phyloP scores from a whole-genome alignment of 805 yeast species.

The Isabelozyma pseudorhagii region DNA sequence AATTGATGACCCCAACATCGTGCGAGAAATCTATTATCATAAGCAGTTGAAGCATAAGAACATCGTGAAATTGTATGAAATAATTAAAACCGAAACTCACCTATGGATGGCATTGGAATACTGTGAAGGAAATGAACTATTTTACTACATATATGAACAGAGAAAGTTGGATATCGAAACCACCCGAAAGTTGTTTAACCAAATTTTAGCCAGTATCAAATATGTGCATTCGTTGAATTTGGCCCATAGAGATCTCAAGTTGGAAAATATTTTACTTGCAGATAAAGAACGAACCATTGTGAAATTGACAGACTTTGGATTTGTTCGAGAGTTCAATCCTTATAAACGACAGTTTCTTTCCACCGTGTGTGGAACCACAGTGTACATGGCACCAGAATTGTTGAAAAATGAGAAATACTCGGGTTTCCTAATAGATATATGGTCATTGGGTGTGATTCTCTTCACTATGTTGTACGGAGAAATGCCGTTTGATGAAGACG shows the following conservation, averaged over 20 bases:
- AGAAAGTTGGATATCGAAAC: constrained; percentile 51
- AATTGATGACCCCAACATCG: constrained; percentile 78
- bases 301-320: constrained; percentile 90
- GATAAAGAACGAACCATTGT: constrained; percentile 55
- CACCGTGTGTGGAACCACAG: constrained; percentile 91
- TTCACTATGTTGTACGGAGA: constrained; percentile 82
- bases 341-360: constrained; percentile 51
- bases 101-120: constrained; percentile 90
- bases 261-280: constrained; percentile 69
- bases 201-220: constrained; percentile 60
- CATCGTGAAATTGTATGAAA: constrained; percentile 81
- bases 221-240: constrained; percentile 77
- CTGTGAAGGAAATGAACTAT: constrained; percentile 79
- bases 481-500: constrained; percentile 91
- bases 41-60: constrained; percentile 80
- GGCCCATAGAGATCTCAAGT: constrained; percentile 79
- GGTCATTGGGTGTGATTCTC: constrained; percentile 89
- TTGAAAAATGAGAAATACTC: constrained; percentile 64
- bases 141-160: constrained; percentile 56
- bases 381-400: constrained; percentile 96
- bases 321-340: constrained; percentile 69
- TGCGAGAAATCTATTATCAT: constrained; percentile 86
- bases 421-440: constrained; percentile 80
- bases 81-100: constrained; percentile 71
- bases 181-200: constrained; percentile 54